Evolutionary conservation across 129 eudicot species (phyloP).

Genomic region (Flaveria trinervia): DNA sequence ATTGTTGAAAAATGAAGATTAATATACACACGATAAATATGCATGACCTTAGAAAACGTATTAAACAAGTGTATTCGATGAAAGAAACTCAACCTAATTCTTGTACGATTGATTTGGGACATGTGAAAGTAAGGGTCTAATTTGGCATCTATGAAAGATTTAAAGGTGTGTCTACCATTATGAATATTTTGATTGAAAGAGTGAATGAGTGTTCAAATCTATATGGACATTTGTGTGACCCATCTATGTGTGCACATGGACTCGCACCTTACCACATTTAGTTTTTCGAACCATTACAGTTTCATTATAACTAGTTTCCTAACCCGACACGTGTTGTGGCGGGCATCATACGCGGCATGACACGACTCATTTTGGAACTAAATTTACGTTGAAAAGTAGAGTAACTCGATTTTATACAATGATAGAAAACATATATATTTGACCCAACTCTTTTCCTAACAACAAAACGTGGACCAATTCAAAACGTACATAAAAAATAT

Average conservation of each 20-base stretch:
- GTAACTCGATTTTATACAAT: no score
- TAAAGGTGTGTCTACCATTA: slow-evolving; percentile 30
- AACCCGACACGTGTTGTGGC: no score
- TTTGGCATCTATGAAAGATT: slow-evolving; percentile 26
- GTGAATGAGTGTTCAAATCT: slow-evolving; percentile 35
- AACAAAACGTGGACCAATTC: no score
- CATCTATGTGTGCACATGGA: slow-evolving; percentile 42
- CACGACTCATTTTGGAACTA: no score
- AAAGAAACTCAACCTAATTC: background rate
- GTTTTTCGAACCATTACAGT: slow-evolving; percentile 29
- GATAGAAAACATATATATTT: no score
- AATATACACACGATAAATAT: background rate
- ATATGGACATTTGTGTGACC: slow-evolving; percentile 38
- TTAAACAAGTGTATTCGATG: background rate
- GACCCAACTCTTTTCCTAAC: no score
- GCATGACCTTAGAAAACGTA: background rate
- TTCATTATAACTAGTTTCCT: slow-evolving; percentile 8
- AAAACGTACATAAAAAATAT: no score
- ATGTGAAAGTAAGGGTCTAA: slow-evolving; percentile 28
- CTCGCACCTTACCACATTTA: slow-evolving; percentile 21
- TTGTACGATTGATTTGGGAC: slow-evolving; percentile 17
- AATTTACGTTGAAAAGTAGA: no score
- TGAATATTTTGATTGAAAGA: slow-evolving; percentile 27
- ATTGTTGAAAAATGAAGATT: background rate
- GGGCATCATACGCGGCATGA: no score